phyloP scores from a whole-genome alignment of 371 early-diverging fungal species.

The Circinella umbellata region DNA sequence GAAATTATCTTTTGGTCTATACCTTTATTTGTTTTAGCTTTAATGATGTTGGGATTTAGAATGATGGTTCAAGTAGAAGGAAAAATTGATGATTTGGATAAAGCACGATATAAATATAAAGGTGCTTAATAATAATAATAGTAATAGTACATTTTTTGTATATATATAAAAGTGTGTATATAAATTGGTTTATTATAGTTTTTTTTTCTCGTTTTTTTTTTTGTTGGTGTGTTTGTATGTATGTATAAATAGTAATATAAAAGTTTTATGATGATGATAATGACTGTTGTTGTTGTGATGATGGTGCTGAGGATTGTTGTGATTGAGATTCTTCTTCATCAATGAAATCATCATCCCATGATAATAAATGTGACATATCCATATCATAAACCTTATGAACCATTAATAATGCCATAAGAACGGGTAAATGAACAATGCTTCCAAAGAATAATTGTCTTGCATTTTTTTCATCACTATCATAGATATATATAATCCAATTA shows the following conservation, averaged over 20 bases:
- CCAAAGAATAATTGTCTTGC: conserved; percentile 92
- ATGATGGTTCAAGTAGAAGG: conserved; percentile 43
- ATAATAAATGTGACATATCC: conserved; percentile 10
- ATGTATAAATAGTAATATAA: not conserved
- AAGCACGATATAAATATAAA: conserved; percentile 43
- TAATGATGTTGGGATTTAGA: conserved; percentile 26
- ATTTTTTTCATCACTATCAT: conserved; percentile 68
- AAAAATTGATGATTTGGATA: conserved; percentile 39
- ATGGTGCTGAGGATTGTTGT: not conserved
- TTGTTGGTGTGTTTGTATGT: no score
- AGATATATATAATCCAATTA: not conserved
- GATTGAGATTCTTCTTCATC: conserved; percentile 11
- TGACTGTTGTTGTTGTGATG: not conserved
- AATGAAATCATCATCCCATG: conserved; percentile 15
- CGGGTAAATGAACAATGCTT: conserved; percentile 87
- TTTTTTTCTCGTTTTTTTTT: no score
- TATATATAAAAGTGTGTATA: not conserved
- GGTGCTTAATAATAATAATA: conserved; percentile 28
- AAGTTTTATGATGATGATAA: not conserved
- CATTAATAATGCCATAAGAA: conserved; percentile 86
- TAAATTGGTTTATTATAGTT: no score
- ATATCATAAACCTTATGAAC: conserved; percentile 68
- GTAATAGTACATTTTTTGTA: not conserved
- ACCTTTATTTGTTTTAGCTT: conserved; percentile 24
- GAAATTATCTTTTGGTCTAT: conserved; percentile 40